Percentiles rank a stretch among this genome's conserved stretches.
Evolutionary conservation across 805 yeast genomes (phyloP).

Genomic region (Candida pseudofarinosa): DNA sequence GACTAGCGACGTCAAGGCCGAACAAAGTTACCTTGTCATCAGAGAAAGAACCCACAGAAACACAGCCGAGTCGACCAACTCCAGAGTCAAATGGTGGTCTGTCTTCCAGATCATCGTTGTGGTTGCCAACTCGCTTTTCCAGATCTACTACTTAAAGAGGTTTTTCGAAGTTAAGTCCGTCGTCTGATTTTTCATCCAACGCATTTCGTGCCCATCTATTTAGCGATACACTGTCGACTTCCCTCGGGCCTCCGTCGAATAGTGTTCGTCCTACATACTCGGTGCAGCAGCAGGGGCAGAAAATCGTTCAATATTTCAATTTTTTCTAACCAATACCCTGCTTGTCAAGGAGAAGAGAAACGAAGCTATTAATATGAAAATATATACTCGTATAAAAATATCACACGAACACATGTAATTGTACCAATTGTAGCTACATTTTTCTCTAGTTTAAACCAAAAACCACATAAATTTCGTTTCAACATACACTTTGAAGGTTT

Average conservation of each 20-base stretch:
- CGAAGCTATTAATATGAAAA: not conserved
- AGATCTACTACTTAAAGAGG: constrained; percentile 87
- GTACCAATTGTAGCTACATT: not conserved
- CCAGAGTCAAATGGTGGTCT: constrained; percentile 98
- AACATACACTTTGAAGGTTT: no score
- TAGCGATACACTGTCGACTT: not conserved
- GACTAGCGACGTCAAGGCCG: constrained; percentile 85
- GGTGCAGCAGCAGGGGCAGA: no score
- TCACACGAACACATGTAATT: not conserved
- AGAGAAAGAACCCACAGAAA: constrained; percentile 98
- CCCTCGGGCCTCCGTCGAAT: not conserved
- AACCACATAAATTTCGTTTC: no score
- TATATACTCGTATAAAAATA: not conserved
- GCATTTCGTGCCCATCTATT: not conserved
- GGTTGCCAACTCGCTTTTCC: constrained; percentile 82
- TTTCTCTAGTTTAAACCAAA: no score
- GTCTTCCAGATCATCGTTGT: constrained; percentile 86
- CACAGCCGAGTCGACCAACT: constrained; percentile 96
- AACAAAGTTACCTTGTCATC: constrained; percentile 86
- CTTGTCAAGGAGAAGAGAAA: not conserved
- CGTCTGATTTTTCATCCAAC: constrained; percentile 44
- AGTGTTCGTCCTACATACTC: no score
- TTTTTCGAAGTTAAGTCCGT: constrained; percentile 93
- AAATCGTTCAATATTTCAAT: not conserved
- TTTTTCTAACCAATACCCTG: not conserved